phyloP scores from a whole-genome alignment of 1,139 yeast species.

The Candida pseudoviswanathii region DNA sequence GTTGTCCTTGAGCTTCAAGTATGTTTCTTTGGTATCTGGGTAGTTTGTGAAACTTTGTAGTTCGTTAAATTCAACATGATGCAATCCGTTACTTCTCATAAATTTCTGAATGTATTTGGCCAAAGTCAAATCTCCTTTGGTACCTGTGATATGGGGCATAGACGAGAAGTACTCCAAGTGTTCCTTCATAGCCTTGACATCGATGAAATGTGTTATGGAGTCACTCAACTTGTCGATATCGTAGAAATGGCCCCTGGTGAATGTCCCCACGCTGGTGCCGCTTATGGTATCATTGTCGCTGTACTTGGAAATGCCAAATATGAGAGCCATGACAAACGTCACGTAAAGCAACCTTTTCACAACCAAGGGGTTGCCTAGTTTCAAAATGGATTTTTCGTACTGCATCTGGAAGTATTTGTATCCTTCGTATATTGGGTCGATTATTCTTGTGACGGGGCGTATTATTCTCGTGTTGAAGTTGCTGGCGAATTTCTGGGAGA shows the following conservation, averaged over 20 bases:
- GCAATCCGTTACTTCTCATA: slow-evolving; percentile 59
- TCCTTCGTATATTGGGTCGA: slow-evolving; percentile 71
- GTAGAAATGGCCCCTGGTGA: slow-evolving; percentile 62
- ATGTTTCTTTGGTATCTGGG: slow-evolving; percentile 32
- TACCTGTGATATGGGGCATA: slow-evolving; percentile 87
- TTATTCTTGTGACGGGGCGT: slow-evolving; percentile 54
- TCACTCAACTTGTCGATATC: slow-evolving; percentile 54
- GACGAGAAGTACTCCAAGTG: slow-evolving; percentile 76
- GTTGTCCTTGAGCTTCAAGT: slow-evolving; percentile 36
- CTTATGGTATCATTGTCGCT: slow-evolving; percentile 51
- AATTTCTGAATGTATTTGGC: slow-evolving; percentile 64
- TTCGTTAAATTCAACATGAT: slow-evolving; percentile 50
- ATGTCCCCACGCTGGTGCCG: slow-evolving; percentile 33
- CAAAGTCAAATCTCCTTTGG: slow-evolving; percentile 77
- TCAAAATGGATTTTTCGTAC: slow-evolving; percentile 59
- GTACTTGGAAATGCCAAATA: slow-evolving; percentile 60
- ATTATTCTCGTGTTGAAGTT: slow-evolving; percentile 49
- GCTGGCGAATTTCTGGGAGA: slow-evolving; percentile 35
- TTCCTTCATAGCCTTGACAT: slow-evolving; percentile 61
- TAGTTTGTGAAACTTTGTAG: slow-evolving; percentile 63
- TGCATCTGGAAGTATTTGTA: slow-evolving; percentile 46
- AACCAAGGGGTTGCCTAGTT: slow-evolving; percentile 83
- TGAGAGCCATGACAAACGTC: slow-evolving; percentile 55
- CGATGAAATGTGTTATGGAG: slow-evolving; percentile 53
- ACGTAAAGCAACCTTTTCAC: slow-evolving; percentile 78